Base-by-base conservation (phyloP, 306 rosid genomes). In the Abrus pulchellus region DNA sequence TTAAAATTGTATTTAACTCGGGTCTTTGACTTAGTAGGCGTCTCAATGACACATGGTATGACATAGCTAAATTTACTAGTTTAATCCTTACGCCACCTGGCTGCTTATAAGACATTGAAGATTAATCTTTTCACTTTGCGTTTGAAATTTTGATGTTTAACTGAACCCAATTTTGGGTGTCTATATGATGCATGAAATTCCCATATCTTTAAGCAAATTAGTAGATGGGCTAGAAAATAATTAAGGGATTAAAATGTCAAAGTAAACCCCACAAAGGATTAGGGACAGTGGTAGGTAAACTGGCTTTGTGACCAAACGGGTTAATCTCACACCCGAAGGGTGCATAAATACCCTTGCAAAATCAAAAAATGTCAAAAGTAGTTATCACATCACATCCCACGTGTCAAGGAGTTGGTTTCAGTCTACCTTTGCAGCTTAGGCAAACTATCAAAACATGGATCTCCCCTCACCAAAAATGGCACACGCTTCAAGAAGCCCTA, bases 11-110 rank as follows among this genome's bases (percentile, higher is more conserved):
- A 57, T 83, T 48, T 11, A 80, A 77, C 66, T 68, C n/a, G 43
- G 43, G 74, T 72, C 65, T 68, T 81, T 78, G 71, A 84, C 83
- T 74, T 74, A 67, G 76, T 61, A 77, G 68, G 79, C 70, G 14
- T 84, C 61, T 47, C 61, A 29, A 50, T 77, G 75, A 63, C 64
- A 78, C 45, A 56, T 67, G 77, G 65, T 62, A 41, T 83, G 86
- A 73, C 63, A 83, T 72, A 4, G 47, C 67, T 61, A 13, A 9
- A 27, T 76, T 62, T 9, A 27, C n/a, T 65, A 81, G 56, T 68
- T 85, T 77, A 56, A 73, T 80, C 72, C 56, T 27, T 47, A 78
- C 43, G 76, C 62, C 10, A 55, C 54, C 20, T 61, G 62, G 67
- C 3, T 56, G 13, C 44, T 78, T 20, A 41, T 49, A 70, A 65